Conservation (phyloP, 805 yeast species). For the Candida saitoana region DNA sequence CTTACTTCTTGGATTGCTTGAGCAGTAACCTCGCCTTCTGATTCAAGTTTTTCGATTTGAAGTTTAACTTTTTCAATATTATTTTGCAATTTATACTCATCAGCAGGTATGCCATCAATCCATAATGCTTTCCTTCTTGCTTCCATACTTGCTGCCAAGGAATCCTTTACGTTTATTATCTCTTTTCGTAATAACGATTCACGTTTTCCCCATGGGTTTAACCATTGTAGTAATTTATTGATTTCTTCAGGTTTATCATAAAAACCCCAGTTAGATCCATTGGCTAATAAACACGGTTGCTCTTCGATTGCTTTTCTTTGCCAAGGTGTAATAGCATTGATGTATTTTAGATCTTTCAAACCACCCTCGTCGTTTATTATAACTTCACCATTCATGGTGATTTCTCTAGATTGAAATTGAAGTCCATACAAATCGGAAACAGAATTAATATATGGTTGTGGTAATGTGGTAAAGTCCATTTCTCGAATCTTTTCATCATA, state of each 20-base stretch:
- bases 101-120: conserved; percentile 35
- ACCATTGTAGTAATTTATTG: conserved; percentile 54
- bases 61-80: conserved; percentile 38
- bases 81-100: conserved; percentile 28
- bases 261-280: conserved; percentile 62
- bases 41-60: conserved; percentile 22
- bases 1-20: conserved; percentile 15
- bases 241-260: conserved; percentile 61
- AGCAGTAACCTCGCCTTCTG: conserved; percentile 15
- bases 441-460: conserved; percentile 18
- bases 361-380: conserved; percentile 19
- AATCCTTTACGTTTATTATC: conserved; percentile 47
- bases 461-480: conserved; percentile 22
- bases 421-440: conserved; percentile 27
- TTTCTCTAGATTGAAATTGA: conserved; percentile 19
- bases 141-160: conserved; percentile 50
- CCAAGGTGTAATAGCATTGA: conserved; percentile 22
- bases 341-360: conserved; percentile 7
- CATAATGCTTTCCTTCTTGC: conserved; percentile 56
- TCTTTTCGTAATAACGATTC: conserved; percentile 68
- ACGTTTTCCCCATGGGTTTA: conserved; percentile 70
- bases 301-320: conserved; percentile 71
- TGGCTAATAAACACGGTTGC: conserved; percentile 49
- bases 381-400: conserved; percentile 7
- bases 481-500: conserved; percentile 13